These are phyloP conservation scores for Pterocarpus macrocarpus DNA, from an alignment of 306 rosid species.

Conservation along the genomic window DNA sequence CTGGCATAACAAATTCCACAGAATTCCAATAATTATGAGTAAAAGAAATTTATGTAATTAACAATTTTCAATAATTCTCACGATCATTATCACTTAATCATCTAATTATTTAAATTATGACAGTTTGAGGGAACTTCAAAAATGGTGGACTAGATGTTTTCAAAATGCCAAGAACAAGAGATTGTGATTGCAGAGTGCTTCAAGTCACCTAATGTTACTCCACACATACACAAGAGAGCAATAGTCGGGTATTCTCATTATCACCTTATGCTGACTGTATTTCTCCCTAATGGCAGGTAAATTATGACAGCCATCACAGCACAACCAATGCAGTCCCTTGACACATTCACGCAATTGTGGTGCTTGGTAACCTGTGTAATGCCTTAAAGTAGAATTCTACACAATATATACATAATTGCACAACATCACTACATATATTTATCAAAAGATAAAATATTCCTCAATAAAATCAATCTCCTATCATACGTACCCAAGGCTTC, in stretches of 20 bases:
- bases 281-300: conserved; percentile 71
- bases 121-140: neutral
- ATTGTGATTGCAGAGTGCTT: conserved; percentile 5
- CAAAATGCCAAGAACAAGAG: conserved; percentile 18
- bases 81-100: conserved; percentile 11
- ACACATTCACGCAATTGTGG: conserved; percentile 67
- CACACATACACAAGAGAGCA: neutral
- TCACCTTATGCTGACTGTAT: conserved; percentile 75
- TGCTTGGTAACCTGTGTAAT: conserved; percentile 65
- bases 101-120: neutral
- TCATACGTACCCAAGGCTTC: conserved; percentile 73
- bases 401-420: conserved; percentile 30
- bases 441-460: conserved; percentile 36
- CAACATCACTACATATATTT: conserved; percentile 15
- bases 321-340: conserved; percentile 60
- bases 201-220: conserved; percentile 4
- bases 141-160: neutral
- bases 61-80: neutral
- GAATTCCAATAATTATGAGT: conserved; percentile 14
- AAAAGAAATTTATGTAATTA: neutral
- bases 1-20: neutral
- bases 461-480: conserved; percentile 27
- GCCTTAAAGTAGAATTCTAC: conserved; percentile 66
- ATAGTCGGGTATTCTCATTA: conserved; percentile 34
- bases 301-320: conserved; percentile 48